Evolutionary conservation across 495 filamentous ascomycete genomes (phyloP), one percentile per base, ranked within the genome.

Genomic region (Trypethelium eluteriae): DNA sequence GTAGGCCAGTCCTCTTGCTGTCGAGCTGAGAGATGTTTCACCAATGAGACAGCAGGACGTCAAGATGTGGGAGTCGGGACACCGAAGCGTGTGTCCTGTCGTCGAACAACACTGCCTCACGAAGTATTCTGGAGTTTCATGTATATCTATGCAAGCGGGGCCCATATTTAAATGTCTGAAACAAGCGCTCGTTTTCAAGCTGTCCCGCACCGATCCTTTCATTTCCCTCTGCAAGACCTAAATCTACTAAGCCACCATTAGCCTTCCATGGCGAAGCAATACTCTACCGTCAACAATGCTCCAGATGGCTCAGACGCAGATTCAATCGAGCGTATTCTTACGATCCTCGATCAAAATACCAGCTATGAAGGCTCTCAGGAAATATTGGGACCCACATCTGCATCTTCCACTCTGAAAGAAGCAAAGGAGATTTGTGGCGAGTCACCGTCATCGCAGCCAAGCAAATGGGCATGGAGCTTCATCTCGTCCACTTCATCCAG

Each of bases 151-250:
- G 11, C 16, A 14, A n/a, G 9, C 16, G 49, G 14, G 18, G 49
- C 49, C 49, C n/a, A n/a, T 18, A 5, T 53, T 53, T n/a, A 53
- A n/a, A 53, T 18, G 11, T 18, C 49, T 59, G 53, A 36, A 59
- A 59, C 32, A 36, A 34, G 14, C 32, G 53, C 25, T 36, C 53
- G 53, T 6, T 59, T 18, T 59, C 32, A 36, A 35, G 18, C 14
- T 36, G 18, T 59, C 32, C 53, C 36, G 53, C 53, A 59, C n/a
- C 36, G 25, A 14, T 59, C 53, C 53, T 59, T 59, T 36, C 34
- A 59, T 36, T 36, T 59, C 53, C 25, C 32, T 34, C 32, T 59
- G 53, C 32, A 59, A n/a, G 18, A 16, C 18, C 12, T 5, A 7
- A 7, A 36, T 35, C 7, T 59, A 16, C 49, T 53, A 46, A 53